Evolutionary conservation across 805 yeast species (phyloP).

Genomic region (Lachancea kluyveri): DNA sequence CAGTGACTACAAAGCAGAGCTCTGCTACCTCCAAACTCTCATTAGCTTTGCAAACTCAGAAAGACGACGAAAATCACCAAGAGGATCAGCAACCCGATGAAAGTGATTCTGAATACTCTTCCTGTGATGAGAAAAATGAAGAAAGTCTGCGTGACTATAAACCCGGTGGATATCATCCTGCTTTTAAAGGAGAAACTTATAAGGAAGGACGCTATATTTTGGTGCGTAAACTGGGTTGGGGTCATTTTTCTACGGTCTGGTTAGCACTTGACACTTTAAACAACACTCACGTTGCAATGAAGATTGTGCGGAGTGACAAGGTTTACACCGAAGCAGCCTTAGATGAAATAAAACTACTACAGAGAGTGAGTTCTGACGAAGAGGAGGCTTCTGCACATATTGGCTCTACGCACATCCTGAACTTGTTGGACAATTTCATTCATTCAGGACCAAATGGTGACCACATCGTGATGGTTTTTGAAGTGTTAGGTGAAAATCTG

Average conservation of each 20-base stretch:
- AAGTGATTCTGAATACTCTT: constrained; percentile 33
- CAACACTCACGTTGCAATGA: constrained; percentile 81
- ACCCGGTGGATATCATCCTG: constrained; percentile 95
- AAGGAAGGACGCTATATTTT: constrained; percentile 70
- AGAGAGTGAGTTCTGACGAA: constrained; percentile 51
- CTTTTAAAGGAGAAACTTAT: constrained; percentile 78
- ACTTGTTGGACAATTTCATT: constrained; percentile 73
- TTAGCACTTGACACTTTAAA: constrained; percentile 54
- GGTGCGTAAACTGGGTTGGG: constrained; percentile 96
- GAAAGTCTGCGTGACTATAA: constrained; percentile 82
- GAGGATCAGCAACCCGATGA: constrained; percentile 22
- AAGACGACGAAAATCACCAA: constrained; percentile 13
- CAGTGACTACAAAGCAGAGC: constrained; percentile 5
- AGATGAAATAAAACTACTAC: constrained; percentile 82
- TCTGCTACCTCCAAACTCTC: constrained; percentile 21
- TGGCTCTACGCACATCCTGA: constrained; percentile 78
- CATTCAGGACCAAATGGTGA: constrained; percentile 88
- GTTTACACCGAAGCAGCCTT: constrained; percentile 91
- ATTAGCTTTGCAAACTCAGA: constrained; percentile 18
- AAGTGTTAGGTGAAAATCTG: constrained; percentile 90
- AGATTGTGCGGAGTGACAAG: constrained; percentile 84
- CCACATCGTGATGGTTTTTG: constrained; percentile 96
- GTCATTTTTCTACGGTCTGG: constrained; percentile 97
- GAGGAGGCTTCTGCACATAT: constrained; percentile 43
- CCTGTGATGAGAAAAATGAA: constrained; percentile 52